Conservation (phyloP, 2,329 filamentous ascomycete genomes). For the Penicillium paneum region DNA sequence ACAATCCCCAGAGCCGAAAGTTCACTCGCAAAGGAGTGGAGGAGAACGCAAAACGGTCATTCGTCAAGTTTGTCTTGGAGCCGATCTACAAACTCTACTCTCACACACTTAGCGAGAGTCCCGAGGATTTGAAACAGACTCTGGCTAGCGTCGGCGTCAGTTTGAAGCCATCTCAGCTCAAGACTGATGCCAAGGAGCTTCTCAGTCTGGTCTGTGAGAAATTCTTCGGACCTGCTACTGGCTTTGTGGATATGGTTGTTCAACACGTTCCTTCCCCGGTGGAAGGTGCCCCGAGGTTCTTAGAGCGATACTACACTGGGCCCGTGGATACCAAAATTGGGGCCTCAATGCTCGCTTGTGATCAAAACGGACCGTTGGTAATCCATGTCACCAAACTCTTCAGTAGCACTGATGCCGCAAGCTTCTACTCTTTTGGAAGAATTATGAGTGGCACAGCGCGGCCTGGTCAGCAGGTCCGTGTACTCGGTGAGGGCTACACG, state of each 20-base stretch:
- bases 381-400: conserved; percentile 91
- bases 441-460: conserved; percentile 89
- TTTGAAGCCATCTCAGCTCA: conserved; percentile 90
- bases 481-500: conserved; percentile 92
- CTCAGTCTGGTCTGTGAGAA: conserved; percentile 88
- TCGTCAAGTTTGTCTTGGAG: conserved; percentile 91
- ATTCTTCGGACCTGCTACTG: conserved; percentile 86
- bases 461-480: conserved; percentile 77
- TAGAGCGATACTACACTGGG: conserved; percentile 89
- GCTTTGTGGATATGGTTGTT: conserved; percentile 94
- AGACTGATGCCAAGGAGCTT: conserved; percentile 81
- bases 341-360: conserved; percentile 73
- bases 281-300: conserved; percentile 69
- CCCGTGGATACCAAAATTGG: conserved; percentile 79
- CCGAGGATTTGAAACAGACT: conserved; percentile 76
- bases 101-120: conserved; percentile 87
- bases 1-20: conserved; percentile 82
- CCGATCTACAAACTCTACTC: conserved; percentile 98
- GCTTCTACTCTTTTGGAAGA: conserved; percentile 84
- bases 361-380: conserved; percentile 88
- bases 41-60: conserved; percentile 75
- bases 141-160: conserved; percentile 75
- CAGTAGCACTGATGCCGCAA: conserved; percentile 83
- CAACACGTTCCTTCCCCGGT: conserved; percentile 84
- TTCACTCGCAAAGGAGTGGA: conserved; percentile 88